Evolutionary conservation across 306 rosid genomes (phyloP).

Genomic region (Cucurbita moschata): DNA sequence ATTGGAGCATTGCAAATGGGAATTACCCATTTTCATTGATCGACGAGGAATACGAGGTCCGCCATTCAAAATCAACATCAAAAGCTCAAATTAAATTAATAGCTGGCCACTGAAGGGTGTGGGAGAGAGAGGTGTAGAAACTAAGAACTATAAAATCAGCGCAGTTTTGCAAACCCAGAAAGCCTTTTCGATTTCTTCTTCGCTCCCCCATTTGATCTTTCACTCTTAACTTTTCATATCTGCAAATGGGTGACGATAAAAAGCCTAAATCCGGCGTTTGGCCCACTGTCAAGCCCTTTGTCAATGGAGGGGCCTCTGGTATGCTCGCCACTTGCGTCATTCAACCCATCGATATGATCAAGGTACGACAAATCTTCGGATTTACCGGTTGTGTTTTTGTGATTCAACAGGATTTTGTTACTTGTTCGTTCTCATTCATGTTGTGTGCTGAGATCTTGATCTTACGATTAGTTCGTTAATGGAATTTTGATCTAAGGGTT

Average conservation of each 20-base stretch:
- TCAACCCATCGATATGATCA: slow-evolving; percentile 93
- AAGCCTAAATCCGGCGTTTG: slow-evolving; percentile 62
- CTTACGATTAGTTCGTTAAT: neutral
- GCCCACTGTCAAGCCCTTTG: slow-evolving; percentile 81
- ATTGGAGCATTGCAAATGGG: neutral
- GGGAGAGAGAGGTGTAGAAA: neutral
- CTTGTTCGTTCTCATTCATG: neutral
- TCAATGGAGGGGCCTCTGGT: slow-evolving; percentile 91
- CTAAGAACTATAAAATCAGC: neutral
- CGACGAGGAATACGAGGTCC: neutral
- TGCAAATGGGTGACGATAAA: slow-evolving; percentile 77
- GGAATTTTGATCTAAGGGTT: slow-evolving; percentile 38
- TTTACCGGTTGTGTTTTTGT: neutral
- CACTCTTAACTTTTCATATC: neutral
- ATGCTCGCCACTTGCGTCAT: slow-evolving; percentile 98
- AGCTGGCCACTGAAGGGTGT: neutral
- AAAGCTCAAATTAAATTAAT: neutral
- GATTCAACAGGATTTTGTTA: neutral
- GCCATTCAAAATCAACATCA: neutral
- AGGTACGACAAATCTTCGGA: slow-evolving; percentile 30
- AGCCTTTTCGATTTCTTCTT: neutral
- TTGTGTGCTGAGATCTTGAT: neutral
- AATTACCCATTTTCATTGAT: neutral
- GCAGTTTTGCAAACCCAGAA: neutral
- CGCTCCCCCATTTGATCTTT: slow-evolving; percentile 18